Base-by-base conservation (phyloP, 78 protist species). In the Dictyostelium intermedium region DNA sequence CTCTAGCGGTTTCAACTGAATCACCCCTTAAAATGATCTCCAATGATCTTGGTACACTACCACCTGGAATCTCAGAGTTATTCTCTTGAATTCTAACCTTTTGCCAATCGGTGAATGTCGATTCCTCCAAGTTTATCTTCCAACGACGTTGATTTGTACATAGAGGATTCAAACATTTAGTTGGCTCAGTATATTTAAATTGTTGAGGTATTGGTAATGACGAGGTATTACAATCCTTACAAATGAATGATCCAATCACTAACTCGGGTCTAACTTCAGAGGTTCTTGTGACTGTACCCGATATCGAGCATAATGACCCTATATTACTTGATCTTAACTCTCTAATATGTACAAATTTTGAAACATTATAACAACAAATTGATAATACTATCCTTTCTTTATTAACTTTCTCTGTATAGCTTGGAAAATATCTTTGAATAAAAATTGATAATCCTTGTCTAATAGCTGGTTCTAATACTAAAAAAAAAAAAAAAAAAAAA, bases 261-360 rank as follows among this genome's bases (percentile, higher is more conserved):
- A 99, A 98, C 96, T 99, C 99, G 1, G 99, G 99, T 20, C 99
- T 96, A 6, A 99, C 98, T 37, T 99, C 99, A 3, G 98, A 63
- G 2, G 99, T 94, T 60, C 99, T 97, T 34, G 99, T 99, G 1
- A 99, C 99, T 0, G 99, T 98, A 61, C 99, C 99, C 2, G 81
- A 27, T 32, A 99, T 74, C 35, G 97, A 34, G 37, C 69, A 56
- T 5, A 99, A 96, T 32, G 87, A 81, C 2, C 99, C 99, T 2
- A 98, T 45, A 5, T 43, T 23, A 0, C 39, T 32, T 9, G 98
- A 63, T 32, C 91, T 23, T 23, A 98, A 16, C 5, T 98, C 98
- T 37, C 98, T 95, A 47, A 98, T 61, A 87, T 85, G 85, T 30
- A 85, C 2, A 34, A 84, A 32, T 3, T 13, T 73, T 25, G 14